phyloP scores from a whole-genome alignment of 1,139 yeast species.

The Suhomyces yuchorum region DNA sequence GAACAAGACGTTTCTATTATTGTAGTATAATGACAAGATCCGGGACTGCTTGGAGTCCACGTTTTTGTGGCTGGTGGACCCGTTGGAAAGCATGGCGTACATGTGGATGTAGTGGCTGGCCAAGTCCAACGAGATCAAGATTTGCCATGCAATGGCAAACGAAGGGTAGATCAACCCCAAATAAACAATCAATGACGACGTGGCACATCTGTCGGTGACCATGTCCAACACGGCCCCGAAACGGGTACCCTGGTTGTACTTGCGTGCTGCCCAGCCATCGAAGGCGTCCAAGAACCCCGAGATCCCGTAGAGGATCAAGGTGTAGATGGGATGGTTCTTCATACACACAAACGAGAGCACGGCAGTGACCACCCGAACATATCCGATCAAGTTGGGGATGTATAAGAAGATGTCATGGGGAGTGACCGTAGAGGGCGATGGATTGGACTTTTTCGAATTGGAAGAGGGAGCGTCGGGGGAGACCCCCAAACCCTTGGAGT shows the following conservation, averaged over 20 bases:
- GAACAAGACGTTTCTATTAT: slow-evolving; percentile 80
- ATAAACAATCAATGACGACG: slow-evolving; percentile 85
- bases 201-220: slow-evolving; percentile 98
- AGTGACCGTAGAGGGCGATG: slow-evolving; percentile 23
- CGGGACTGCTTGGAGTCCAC: slow-evolving; percentile 72
- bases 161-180: slow-evolving; percentile 78
- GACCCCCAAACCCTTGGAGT: slow-evolving; percentile 1
- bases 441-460: not conserved
- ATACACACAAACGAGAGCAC: slow-evolving; percentile 75
- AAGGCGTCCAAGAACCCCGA: slow-evolving; percentile 94
- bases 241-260: slow-evolving; percentile 82
- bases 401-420: slow-evolving; percentile 64
- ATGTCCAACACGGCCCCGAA: slow-evolving; percentile 97
- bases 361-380: slow-evolving; percentile 79
- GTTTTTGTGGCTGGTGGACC: slow-evolving; percentile 81
- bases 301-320: slow-evolving; percentile 76
- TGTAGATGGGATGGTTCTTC: slow-evolving; percentile 79
- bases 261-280: slow-evolving; percentile 95
- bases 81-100: slow-evolving; percentile 88
- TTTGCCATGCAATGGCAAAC: slow-evolving; percentile 72
- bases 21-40: slow-evolving; percentile 82
- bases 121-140: slow-evolving; percentile 81
- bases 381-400: slow-evolving; percentile 92
- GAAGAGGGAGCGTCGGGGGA: not conserved
- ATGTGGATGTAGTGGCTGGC: slow-evolving; percentile 98